These are phyloP conservation scores for Cornus suecica DNA, from an alignment of 148 eudicot genomes.

Conservation along the genomic window DNA sequence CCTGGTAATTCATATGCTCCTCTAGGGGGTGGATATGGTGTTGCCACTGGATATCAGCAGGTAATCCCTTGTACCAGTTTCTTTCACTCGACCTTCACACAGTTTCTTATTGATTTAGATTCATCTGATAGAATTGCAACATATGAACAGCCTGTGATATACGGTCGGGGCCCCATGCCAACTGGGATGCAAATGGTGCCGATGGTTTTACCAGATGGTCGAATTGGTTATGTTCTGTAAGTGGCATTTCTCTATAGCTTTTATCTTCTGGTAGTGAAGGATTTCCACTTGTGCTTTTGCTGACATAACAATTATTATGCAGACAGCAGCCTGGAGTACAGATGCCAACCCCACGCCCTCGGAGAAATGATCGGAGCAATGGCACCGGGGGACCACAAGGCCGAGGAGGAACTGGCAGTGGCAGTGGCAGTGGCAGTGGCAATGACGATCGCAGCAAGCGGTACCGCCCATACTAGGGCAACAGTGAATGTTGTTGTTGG, in stretches of 20 bases:
- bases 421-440: slow-evolving; percentile 51
- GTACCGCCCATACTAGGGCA: slow-evolving; percentile 67
- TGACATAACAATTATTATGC: slow-evolving; percentile 21
- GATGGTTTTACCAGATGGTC: slow-evolving; percentile 98
- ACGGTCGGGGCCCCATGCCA: slow-evolving; percentile 95
- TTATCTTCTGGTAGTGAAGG: not conserved
- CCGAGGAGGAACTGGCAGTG: slow-evolving; percentile 52
- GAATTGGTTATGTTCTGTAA: slow-evolving; percentile 96
- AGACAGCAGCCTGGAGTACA: slow-evolving; percentile 96
- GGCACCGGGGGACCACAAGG: slow-evolving; percentile 63
- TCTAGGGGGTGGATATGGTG: slow-evolving; percentile 68
- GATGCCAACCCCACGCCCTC: slow-evolving; percentile 51
- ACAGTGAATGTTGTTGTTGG: slow-evolving; percentile 11
- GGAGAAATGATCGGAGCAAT: slow-evolving; percentile 74
- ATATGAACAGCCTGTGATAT: slow-evolving; percentile 77
- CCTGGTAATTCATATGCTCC: slow-evolving; percentile 65
- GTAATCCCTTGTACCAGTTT: slow-evolving; percentile 18
- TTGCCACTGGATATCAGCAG: slow-evolving; percentile 70
- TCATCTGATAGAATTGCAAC: not conserved
- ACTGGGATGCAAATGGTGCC: slow-evolving; percentile 99
- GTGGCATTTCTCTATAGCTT: slow-evolving; percentile 22
- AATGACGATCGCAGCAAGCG: slow-evolving; percentile 58
- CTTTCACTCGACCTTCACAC: not conserved
- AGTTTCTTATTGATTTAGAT: not conserved
- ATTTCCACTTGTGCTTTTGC: not conserved